These are phyloP conservation scores for Furcasterigmium sp. DNA, from an alignment of 2,329 filamentous ascomycete genomes.

Conservation along the genomic window DNA sequence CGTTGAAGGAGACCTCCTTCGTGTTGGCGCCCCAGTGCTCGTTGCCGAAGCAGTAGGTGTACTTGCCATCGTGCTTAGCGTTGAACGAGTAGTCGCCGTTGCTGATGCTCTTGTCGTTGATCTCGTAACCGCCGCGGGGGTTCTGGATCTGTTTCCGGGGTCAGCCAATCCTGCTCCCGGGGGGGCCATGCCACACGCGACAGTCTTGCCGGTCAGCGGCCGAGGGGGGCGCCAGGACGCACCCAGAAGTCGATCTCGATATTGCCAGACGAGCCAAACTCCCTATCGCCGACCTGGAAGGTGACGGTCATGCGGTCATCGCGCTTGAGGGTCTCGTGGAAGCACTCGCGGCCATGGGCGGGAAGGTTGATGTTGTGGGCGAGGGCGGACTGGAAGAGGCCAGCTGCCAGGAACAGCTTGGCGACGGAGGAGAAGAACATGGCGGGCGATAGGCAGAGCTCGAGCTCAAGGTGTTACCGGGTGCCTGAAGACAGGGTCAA, in stretches of 20 bases:
- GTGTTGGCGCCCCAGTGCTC: conserved; percentile 94
- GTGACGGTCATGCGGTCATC: conserved; percentile 99
- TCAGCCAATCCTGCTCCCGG: conserved; percentile 1
- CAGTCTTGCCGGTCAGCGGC: neutral
- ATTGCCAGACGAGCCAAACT: conserved; percentile 92
- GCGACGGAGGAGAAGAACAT: conserved; percentile 41
- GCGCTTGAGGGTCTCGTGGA: conserved; percentile 86
- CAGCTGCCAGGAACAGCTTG: conserved; percentile 35
- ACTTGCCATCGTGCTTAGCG: conserved; percentile 80
- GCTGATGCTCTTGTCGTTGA: conserved; percentile 75
- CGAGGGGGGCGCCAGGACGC: conserved; percentile 18
- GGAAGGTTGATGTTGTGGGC: conserved; percentile 96
- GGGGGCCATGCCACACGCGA: conserved; percentile 10
- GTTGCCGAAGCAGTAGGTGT: conserved; percentile 97
- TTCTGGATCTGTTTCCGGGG: conserved; percentile 61
- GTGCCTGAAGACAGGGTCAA: conserved; percentile 1
- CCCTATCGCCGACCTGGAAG: conserved; percentile 94
- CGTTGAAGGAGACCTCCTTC: conserved; percentile 99
- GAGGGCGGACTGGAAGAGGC: conserved; percentile 51
- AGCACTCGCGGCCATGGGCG: conserved; percentile 93
- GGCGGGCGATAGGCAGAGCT: conserved; percentile 14
- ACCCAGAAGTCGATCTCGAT: conserved; percentile 99
- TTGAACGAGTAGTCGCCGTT: conserved; percentile 93
- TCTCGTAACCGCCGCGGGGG: conserved; percentile 68
- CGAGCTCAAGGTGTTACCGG: neutral